Percentiles rank a stretch among this genome's conserved stretches.
These are phyloP conservation scores for Fusarium kyushuense DNA, from an alignment of 2,329 filamentous ascomycete species.

Conservation along the genomic window DNA sequence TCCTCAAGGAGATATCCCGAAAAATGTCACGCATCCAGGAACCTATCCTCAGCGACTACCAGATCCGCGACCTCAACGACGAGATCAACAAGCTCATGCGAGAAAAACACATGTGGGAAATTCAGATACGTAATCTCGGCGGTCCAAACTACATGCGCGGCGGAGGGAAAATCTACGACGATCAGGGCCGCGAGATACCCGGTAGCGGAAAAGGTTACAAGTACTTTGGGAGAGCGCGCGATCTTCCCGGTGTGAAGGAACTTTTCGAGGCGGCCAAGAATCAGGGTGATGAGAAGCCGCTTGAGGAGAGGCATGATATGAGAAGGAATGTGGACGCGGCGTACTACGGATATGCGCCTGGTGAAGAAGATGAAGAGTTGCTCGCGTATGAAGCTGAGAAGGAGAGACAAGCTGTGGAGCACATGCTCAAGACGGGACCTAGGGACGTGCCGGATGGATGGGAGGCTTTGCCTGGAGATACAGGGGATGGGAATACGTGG, in stretches of 20 bases:
- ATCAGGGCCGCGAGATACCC: slow-evolving; percentile 76
- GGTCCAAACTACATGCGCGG: slow-evolving; percentile 96
- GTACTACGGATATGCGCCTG: slow-evolving; percentile 95
- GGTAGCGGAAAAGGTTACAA: slow-evolving; percentile 89
- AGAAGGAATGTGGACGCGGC: slow-evolving; percentile 86
- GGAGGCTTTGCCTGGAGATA: slow-evolving; percentile 88
- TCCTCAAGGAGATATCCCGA: slow-evolving; percentile 95
- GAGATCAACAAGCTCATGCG: slow-evolving; percentile 99
- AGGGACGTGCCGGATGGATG: slow-evolving; percentile 74
- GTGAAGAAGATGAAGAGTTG: slow-evolving; percentile 88
- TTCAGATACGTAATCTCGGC: slow-evolving; percentile 94
- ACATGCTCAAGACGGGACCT: slow-evolving; percentile 70
- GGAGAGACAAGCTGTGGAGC: slow-evolving; percentile 83
- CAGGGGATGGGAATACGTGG: slow-evolving; percentile 85
- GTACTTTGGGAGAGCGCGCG: slow-evolving; percentile 91
- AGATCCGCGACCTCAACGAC: slow-evolving; percentile 97
- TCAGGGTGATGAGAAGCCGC: slow-evolving; percentile 69
- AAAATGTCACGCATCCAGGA: slow-evolving; percentile 98
- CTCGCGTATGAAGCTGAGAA: slow-evolving; percentile 84
- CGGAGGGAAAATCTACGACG: slow-evolving; percentile 77
- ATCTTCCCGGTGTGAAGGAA: slow-evolving; percentile 95
- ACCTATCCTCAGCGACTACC: slow-evolving; percentile 89
- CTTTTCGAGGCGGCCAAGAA: slow-evolving; percentile 84
- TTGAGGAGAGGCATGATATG: slow-evolving; percentile 76
- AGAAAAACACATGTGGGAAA: slow-evolving; percentile 99